Evolutionary conservation across 306 rosid species (phyloP), one percentile per base, ranked within the genome.

Genomic region (Begonia masoniana): DNA sequence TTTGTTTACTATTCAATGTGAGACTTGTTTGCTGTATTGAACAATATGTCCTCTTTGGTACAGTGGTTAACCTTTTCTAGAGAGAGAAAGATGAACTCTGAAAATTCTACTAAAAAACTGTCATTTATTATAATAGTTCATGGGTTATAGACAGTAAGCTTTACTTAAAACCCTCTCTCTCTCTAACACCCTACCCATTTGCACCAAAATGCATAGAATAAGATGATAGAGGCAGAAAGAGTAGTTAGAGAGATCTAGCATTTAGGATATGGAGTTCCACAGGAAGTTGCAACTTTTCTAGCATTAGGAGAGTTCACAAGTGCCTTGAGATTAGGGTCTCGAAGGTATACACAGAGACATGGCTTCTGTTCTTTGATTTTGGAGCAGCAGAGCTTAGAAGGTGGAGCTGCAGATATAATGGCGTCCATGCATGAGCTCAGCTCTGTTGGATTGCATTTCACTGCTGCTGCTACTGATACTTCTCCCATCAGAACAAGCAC

Each of bases 281-380:
- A 92, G 61, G 84, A 78, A 61, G 50, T 79, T 10, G 99, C 99
- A 70, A 92, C 99, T 72, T 66, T 83, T 74, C 88, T 81, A 15
- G 99, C 96, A 72, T 92, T 92, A 12, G 99, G 96, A 39, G 96
- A 63, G 87, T 74, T 69, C 49, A 86, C 99, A 72, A 86, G 78
- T 72, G 77, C 83, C 82, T 80, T 86, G 52, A 92, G 88, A 62
- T 74, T 83, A 15, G 99, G 99, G 62, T 92, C 87, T 68, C 74
- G 78, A 59, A 92, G 78, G 74, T 92, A 86, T 60, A 77, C 80
- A 71, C 99, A 92, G 58, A 92, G 95, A 74, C 99, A 92, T 12
- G 99, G 96, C 51, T 75, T 83, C 71, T 92, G 99, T 59, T 92
- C 85, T 74, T 81, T 92, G 70, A 92, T 79, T 78, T 92, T 92